Conservation (phyloP, 192 early-diverging fungal species). For the Thoreauomyces humboldtii region DNA sequence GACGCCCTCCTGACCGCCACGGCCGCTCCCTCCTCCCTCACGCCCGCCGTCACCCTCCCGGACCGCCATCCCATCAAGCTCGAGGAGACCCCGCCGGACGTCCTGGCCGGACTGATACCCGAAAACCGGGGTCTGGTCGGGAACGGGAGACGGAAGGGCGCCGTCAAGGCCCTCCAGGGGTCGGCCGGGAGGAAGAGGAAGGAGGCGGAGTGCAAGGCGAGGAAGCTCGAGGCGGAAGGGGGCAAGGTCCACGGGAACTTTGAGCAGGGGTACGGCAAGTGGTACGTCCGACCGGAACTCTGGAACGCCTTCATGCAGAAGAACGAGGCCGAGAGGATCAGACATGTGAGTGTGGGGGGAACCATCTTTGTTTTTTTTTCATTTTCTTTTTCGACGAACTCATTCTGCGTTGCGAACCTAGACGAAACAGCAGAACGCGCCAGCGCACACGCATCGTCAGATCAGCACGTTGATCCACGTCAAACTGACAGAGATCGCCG, state of each 20-base stretch:
- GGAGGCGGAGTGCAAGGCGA: too few relatives aligned
- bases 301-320: slow-evolving; percentile 42
- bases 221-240: too few relatives aligned
- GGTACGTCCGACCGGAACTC: slow-evolving; percentile 33
- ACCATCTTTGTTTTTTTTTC: too few relatives aligned
- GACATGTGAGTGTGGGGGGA: slow-evolving; percentile 7
- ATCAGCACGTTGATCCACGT: slow-evolving; percentile 2
- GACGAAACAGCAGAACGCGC: background rate
- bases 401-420: too few relatives aligned
- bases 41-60: background rate
- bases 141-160: too few relatives aligned
- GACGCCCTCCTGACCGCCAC: background rate
- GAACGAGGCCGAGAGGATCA: slow-evolving; percentile 12
- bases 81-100: slow-evolving; percentile 38
- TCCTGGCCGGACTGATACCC: too few relatives aligned
- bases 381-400: too few relatives aligned
- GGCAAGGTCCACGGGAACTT: too few relatives aligned
- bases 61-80: slow-evolving; percentile 37
- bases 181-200: too few relatives aligned
- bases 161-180: too few relatives aligned
- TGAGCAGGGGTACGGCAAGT: slow-evolving; percentile 36
- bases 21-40: background rate
- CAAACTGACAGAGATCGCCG: slow-evolving; percentile 3
- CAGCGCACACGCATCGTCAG: background rate
- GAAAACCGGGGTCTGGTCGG: too few relatives aligned